phyloP scores from a whole-genome alignment of 345 rosid genomes.

The Theobroma cacao region DNA sequence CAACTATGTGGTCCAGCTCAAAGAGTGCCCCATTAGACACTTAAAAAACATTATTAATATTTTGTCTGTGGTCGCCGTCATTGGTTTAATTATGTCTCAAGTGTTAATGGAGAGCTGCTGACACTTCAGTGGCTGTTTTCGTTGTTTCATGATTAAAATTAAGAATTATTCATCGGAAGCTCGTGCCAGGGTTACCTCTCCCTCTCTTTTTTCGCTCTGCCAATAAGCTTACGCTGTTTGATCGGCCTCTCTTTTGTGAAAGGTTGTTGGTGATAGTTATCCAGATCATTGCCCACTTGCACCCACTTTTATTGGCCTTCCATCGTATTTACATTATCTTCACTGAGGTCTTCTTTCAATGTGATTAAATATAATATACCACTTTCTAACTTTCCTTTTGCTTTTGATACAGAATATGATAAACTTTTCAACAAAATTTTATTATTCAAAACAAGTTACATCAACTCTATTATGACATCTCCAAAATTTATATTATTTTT shows the following conservation, averaged over 20 bases:
- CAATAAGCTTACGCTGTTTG: conserved; percentile 8
- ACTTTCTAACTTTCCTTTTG: not conserved
- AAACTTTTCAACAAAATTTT: not conserved
- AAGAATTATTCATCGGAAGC: conserved; percentile 17
- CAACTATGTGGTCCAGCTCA: conserved; percentile 28
- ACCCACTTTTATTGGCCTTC: not conserved
- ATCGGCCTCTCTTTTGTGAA: not conserved
- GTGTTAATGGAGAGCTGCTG: conserved; percentile 13
- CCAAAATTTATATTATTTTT: too few species aligned
- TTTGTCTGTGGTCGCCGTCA: conserved; percentile 21
- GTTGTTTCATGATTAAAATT: conserved; percentile 11
- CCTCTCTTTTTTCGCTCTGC: not conserved
- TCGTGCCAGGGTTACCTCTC: not conserved
- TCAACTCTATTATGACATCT: too few species aligned
- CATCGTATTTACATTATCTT: conserved; percentile 6
- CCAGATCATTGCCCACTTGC: conserved; percentile 10
- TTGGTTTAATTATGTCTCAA: conserved; percentile 11
- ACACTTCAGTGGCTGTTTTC: conserved; percentile 10
- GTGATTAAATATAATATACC: not conserved
- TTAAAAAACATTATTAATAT: not conserved
- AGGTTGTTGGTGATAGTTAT: not conserved
- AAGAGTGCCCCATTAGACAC: conserved; percentile 1
- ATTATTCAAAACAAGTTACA: not conserved
- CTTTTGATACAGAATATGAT: not conserved
- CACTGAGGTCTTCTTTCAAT: conserved; percentile 1